A percentile compares a stretch with the other conserved stretches of the same genome.
phyloP scores from a whole-genome alignment of 2,329 filamentous ascomycete species.

The Colletotrichum tabaci region DNA sequence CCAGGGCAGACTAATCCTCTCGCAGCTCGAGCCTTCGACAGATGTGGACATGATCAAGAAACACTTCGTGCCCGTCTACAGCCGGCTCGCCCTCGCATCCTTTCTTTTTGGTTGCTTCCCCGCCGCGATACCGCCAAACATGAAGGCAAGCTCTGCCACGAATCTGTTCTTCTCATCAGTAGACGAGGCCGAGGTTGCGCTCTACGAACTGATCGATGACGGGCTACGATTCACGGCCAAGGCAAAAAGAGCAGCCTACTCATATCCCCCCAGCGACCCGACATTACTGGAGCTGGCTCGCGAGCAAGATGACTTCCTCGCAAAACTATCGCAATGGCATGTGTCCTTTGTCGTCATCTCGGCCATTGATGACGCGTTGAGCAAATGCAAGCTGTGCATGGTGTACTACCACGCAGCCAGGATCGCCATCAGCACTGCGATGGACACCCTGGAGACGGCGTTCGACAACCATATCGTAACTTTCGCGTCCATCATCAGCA shows the following conservation, averaged over 20 bases:
- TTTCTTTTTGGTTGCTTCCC: constrained; percentile 58
- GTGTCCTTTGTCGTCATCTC: constrained; percentile 50
- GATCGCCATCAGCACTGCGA: constrained; percentile 52
- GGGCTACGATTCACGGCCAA: constrained; percentile 54
- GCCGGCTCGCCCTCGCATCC: constrained; percentile 58
- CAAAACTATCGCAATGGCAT: constrained; percentile 49
- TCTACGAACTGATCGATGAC: constrained; percentile 59
- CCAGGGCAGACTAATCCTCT: constrained; percentile 60
- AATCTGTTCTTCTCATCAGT: constrained; percentile 51
- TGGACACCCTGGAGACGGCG: constrained; percentile 50
- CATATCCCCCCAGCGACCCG: constrained; percentile 46
- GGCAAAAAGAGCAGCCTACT: constrained; percentile 47
- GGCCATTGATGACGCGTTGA: constrained; percentile 43
- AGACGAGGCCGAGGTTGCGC: constrained; percentile 48
- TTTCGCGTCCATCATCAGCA: constrained; percentile 56
- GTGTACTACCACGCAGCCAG: constrained; percentile 54
- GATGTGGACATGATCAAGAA: constrained; percentile 56
- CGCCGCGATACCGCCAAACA: constrained; percentile 52
- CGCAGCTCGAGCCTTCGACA: constrained; percentile 49
- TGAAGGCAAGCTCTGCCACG: constrained; percentile 51
- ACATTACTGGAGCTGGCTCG: constrained; percentile 46
- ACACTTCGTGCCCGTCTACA: constrained; percentile 61
- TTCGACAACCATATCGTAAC: constrained; percentile 54
- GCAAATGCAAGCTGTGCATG: constrained; percentile 50
- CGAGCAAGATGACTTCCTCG: constrained; percentile 53